A percentile compares a stretch with the other conserved stretches of the same genome.
Conservation (phyloP, 2,329 filamentous ascomycete species). For the Fusarium brevicatenulatum region DNA sequence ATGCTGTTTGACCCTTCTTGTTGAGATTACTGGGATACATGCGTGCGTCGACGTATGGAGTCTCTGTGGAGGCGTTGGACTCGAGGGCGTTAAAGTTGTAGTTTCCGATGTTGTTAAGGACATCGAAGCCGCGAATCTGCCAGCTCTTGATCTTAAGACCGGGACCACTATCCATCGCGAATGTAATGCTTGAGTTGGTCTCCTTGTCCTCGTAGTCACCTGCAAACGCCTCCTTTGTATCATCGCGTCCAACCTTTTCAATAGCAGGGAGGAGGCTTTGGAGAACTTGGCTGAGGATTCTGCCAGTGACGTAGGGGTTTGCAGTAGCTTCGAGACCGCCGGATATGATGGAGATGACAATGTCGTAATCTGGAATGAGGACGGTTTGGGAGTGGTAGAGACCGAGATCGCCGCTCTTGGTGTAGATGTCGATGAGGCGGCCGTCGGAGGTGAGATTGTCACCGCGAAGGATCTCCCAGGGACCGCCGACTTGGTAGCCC, state of each 20-base stretch:
- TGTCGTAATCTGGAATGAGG: slow-evolving; percentile 58
- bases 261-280: slow-evolving; percentile 53
- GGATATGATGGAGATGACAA: slow-evolving; percentile 54
- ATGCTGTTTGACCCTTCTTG: slow-evolving; percentile 41
- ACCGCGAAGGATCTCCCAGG: slow-evolving; percentile 59
- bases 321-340: slow-evolving; percentile 46
- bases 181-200: slow-evolving; percentile 53
- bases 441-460: slow-evolving; percentile 51
- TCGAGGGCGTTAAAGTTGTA: slow-evolving; percentile 39
- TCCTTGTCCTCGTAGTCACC: slow-evolving; percentile 53
- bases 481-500: slow-evolving; percentile 54
- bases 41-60: slow-evolving; percentile 38
- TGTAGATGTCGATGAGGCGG: slow-evolving; percentile 58
- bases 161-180: slow-evolving; percentile 52
- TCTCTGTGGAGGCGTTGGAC: slow-evolving; percentile 7
- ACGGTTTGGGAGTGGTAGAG: slow-evolving; percentile 53
- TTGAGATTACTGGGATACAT: slow-evolving; percentile 46
- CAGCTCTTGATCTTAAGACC: slow-evolving; percentile 54
- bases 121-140: slow-evolving; percentile 54
- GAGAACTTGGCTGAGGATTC: slow-evolving; percentile 47
- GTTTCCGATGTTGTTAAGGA: slow-evolving; percentile 49
- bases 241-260: slow-evolving; percentile 53
- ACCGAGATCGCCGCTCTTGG: slow-evolving; percentile 57
- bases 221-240: slow-evolving; percentile 46
- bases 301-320: slow-evolving; percentile 24